phyloP scores from a whole-genome alignment of 148 eudicot species.

The Rhododendron williamsianum region DNA sequence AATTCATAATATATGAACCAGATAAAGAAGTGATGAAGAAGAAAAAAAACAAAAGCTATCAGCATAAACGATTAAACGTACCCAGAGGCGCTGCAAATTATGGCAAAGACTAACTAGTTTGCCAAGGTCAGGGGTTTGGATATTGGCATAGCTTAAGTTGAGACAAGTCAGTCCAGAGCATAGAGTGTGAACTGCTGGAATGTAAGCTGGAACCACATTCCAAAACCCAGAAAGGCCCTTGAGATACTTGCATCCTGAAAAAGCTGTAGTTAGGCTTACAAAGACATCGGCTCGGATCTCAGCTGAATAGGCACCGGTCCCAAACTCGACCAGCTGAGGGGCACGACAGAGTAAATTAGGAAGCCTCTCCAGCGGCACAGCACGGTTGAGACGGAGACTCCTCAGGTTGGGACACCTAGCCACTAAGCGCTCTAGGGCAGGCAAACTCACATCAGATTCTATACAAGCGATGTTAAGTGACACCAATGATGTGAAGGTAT shows the following conservation, averaged over 20 bases:
- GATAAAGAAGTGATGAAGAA: background rate
- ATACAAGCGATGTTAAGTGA: slow-evolving; percentile 87
- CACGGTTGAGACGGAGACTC: slow-evolving; percentile 73
- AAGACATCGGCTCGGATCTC: slow-evolving; percentile 60
- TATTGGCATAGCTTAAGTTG: slow-evolving; percentile 79
- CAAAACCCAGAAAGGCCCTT: slow-evolving; percentile 78
- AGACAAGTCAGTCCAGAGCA: slow-evolving; percentile 76
- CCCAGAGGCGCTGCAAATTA: slow-evolving; percentile 79
- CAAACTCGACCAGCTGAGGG: slow-evolving; percentile 74
- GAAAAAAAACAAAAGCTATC: background rate
- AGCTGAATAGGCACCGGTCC: slow-evolving; percentile 71
- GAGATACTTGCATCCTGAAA: slow-evolving; percentile 63
- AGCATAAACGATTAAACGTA: slow-evolving; percentile 26
- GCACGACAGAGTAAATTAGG: slow-evolving; percentile 56
- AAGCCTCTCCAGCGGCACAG: slow-evolving; percentile 76
- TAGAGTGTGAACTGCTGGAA: slow-evolving; percentile 63
- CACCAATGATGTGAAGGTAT: slow-evolving; percentile 59
- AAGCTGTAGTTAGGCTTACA: slow-evolving; percentile 47
- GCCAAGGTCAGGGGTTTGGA: slow-evolving; percentile 66
- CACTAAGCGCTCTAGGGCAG: slow-evolving; percentile 76
- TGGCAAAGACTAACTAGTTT: slow-evolving; percentile 65
- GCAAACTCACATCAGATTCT: slow-evolving; percentile 61
- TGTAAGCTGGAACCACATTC: slow-evolving; percentile 76
- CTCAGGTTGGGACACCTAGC: slow-evolving; percentile 66
- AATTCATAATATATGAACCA: background rate